Base-by-base conservation (phyloP, 2,329 filamentous ascomycete species). In the Botrytis hyacinthi region DNA sequence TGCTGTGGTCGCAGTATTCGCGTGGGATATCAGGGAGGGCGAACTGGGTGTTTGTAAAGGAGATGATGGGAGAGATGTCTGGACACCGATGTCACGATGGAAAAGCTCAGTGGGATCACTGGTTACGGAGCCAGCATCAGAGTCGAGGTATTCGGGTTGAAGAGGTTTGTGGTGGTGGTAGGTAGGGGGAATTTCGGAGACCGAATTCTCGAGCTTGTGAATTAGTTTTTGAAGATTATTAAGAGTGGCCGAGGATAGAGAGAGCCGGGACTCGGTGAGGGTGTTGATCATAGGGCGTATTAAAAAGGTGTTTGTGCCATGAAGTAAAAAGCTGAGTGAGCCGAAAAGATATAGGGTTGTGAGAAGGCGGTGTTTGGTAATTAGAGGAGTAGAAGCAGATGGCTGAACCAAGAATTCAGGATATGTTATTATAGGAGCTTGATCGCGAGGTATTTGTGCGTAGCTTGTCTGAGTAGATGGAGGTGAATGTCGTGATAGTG, bases 41-140 rank as follows among this genome's bases (percentile, higher is more conserved):
- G 78, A 63, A 70, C 80, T 78, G 63, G 79, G 78, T 35, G 73
- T 54, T 66, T 54, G 54, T 20, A 57, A 18, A 35, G 69, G 59
- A 14, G 75, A 35, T 37, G 81, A 78, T 0, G 83, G 83, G 1
- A 85, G 85, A 0, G 89, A 90, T 0, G 93, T 96, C 82, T 96
- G 93, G 1, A 93, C 92, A 76, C 92, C 92, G 74, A 93, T 87
- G 80, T 96, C 93, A 63, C 92, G 89, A 81, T 95, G 92, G 82
- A 93, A 96, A 75, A 95, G 87, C 81, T 95, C 93, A 1, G 91
- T 90, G 1, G 93, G 93, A 78, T 91, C 90, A 57, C 71, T 69
- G 29, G 42, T 72, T 32, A 46, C 35, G 4, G 62, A 68, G 26
- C 40, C 18, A 75, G 88, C 87, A 40, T 86, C 86, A 78, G 84